A percentile compares a stretch with the other conserved stretches of the same genome.
Evolutionary conservation across 352 stramenopile species (phyloP).

Genomic region (Pythium rhizo-oryzae): DNA sequence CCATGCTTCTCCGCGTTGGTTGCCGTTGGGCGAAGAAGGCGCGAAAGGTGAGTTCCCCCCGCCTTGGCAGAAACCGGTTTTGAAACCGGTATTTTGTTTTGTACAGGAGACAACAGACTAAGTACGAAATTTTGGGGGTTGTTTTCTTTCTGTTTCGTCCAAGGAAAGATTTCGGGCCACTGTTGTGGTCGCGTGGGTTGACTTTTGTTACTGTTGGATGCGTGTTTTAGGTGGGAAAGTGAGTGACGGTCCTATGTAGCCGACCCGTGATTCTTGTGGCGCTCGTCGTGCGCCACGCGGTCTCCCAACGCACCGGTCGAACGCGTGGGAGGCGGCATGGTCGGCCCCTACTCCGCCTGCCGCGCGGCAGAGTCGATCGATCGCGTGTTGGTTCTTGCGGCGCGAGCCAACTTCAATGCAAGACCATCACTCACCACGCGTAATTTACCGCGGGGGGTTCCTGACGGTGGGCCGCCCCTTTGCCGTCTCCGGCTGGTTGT

Average conservation of each 20-base stretch:
- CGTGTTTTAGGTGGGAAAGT: background rate
- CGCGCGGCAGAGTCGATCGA: background rate
- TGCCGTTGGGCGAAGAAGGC: background rate
- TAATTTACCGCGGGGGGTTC: slow-evolving; percentile 26
- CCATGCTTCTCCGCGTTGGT: background rate
- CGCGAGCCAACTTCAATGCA: slow-evolving; percentile 32
- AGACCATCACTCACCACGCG: slow-evolving; percentile 35
- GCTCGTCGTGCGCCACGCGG: too few species aligned
- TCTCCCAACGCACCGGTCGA: too few species aligned
- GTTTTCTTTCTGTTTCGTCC: slow-evolving; percentile 1
- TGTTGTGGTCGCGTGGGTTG: slow-evolving; percentile 1
- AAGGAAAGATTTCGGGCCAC: background rate
- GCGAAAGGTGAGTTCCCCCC: background rate
- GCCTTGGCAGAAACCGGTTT: background rate
- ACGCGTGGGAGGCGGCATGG: too few species aligned
- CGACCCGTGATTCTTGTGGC: too few species aligned
- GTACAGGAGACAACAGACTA: background rate
- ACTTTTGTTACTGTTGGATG: background rate
- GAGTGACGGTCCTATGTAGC: background rate
- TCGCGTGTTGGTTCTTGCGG: background rate
- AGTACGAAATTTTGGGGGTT: background rate
- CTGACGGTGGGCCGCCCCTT: slow-evolving; percentile 11
- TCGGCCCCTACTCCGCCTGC: too few species aligned
- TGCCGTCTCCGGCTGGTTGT: background rate
- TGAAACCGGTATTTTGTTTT: slow-evolving; percentile 4